A percentile compares a stretch with the other conserved stretches of the same genome.
Conservation (phyloP, 2,329 filamentous ascomycete genomes). For the Septoria linicola region DNA sequence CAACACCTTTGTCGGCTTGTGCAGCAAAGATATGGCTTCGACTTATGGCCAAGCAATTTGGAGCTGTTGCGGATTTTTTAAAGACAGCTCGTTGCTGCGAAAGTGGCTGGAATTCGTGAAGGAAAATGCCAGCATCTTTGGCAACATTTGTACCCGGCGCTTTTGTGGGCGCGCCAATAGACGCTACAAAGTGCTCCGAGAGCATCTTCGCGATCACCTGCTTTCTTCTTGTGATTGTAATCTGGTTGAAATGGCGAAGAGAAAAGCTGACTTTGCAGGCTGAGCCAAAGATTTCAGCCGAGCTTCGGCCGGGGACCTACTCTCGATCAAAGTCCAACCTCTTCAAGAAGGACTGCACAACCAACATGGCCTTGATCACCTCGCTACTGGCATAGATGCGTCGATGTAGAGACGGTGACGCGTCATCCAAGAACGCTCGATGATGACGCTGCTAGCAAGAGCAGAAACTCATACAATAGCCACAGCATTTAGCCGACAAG, state of each 20-base stretch:
- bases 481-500: conserved; percentile 19
- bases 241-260: not conserved
- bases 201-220: conserved; percentile 42
- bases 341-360: too few relatives aligned
- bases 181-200: conserved; percentile 51
- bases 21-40: conserved; percentile 84
- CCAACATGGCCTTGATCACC: too few relatives aligned
- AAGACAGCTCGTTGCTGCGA: conserved; percentile 72
- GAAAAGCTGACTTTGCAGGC: conserved; percentile 4
- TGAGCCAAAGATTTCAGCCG: not conserved
- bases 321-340: too few relatives aligned
- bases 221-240: too few relatives aligned
- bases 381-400: too few relatives aligned
- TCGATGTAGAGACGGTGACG: too few relatives aligned
- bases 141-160: conserved; percentile 51
- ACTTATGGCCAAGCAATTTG: conserved; percentile 77
- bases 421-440: too few relatives aligned
- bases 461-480: too few relatives aligned
- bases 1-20: conserved; percentile 84
- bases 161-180: conserved; percentile 46
- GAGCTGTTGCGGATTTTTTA: conserved; percentile 86
- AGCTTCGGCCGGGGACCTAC: not conserved
- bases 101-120: conserved; percentile 77
- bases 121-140: conserved; percentile 83
- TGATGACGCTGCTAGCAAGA: too few relatives aligned